These are phyloP conservation scores for Ascomycota sp. DNA, from an alignment of 2,329 filamentous ascomycete genomes.

Conservation along the genomic window DNA sequence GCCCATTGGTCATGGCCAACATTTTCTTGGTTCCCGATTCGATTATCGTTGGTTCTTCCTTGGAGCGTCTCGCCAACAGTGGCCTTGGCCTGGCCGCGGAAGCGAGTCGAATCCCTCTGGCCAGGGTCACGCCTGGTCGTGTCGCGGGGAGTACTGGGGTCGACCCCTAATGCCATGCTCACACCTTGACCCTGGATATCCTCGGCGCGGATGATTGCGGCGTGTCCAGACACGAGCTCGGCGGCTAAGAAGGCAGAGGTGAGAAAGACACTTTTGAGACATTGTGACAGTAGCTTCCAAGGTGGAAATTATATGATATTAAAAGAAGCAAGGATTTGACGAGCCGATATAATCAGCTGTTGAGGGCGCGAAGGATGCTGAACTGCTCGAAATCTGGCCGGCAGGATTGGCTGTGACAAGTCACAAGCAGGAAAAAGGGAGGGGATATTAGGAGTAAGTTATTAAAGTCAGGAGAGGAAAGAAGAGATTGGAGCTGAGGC, in stretches of 20 bases:
- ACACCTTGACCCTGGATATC: constrained; percentile 37
- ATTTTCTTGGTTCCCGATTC: constrained; percentile 35
- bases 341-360: too few relatives aligned
- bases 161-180: constrained; percentile 30
- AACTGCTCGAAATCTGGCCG: too few relatives aligned
- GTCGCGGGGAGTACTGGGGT: constrained; percentile 36
- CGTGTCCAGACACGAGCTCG: constrained; percentile 38
- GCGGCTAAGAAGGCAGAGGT: constrained; percentile 31
- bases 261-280: constrained; percentile 14
- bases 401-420: too few relatives aligned
- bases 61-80: constrained; percentile 38
- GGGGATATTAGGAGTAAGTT: too few relatives aligned
- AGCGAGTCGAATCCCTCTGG: constrained; percentile 43
- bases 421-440: too few relatives aligned
- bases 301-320: background rate
- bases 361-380: too few relatives aligned
- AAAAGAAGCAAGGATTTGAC: too few relatives aligned
- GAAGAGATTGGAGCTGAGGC: too few relatives aligned
- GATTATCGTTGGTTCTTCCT: constrained; percentile 33
- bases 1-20: constrained; percentile 32
- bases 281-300: constrained; percentile 6
- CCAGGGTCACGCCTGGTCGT: constrained; percentile 39
- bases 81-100: constrained; percentile 29
- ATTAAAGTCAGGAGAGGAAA: too few relatives aligned
- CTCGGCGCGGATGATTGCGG: constrained; percentile 35